Evolutionary conservation across 176 grass and related monocot genomes (phyloP).

Genomic region (Secale cereale): DNA sequence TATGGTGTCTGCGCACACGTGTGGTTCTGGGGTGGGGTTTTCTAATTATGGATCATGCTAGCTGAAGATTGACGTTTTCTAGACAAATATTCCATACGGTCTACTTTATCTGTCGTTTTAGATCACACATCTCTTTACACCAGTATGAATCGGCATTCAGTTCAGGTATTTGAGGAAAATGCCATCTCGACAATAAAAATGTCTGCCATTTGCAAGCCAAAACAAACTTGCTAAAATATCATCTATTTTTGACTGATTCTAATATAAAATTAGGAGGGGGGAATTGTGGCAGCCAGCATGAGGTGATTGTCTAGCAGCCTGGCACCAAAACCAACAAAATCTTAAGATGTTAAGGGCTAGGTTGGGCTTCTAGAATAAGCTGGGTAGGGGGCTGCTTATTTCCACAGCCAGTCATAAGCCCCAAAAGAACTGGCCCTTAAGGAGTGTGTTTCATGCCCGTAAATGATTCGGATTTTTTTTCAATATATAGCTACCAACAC

Average conservation of each 20-base stretch:
- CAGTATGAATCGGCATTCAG: background rate
- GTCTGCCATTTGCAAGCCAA: background rate
- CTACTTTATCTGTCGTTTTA: too few relatives aligned
- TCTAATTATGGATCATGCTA: too few relatives aligned
- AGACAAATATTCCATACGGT: too few relatives aligned
- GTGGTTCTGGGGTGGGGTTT: background rate
- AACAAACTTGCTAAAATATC: background rate
- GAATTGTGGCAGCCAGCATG: background rate
- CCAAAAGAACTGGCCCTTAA: too few relatives aligned
- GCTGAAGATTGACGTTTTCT: too few relatives aligned
- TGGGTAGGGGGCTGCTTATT: too few relatives aligned
- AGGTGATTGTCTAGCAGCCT: background rate
- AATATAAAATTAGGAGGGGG: background rate
- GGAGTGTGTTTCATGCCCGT: background rate
- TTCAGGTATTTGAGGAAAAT: background rate
- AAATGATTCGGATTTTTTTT: slow-evolving; percentile 7
- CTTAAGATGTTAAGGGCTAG: background rate
- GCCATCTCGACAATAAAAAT: background rate
- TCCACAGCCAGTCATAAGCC: too few relatives aligned
- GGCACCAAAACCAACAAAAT: background rate
- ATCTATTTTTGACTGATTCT: background rate
- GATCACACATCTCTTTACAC: too few relatives aligned
- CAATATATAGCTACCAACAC: background rate
- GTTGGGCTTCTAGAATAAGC: too few relatives aligned
- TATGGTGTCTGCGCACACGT: background rate